Conservation (phyloP, 495 filamentous ascomycete species). For the Xylaria intraflava region DNA sequence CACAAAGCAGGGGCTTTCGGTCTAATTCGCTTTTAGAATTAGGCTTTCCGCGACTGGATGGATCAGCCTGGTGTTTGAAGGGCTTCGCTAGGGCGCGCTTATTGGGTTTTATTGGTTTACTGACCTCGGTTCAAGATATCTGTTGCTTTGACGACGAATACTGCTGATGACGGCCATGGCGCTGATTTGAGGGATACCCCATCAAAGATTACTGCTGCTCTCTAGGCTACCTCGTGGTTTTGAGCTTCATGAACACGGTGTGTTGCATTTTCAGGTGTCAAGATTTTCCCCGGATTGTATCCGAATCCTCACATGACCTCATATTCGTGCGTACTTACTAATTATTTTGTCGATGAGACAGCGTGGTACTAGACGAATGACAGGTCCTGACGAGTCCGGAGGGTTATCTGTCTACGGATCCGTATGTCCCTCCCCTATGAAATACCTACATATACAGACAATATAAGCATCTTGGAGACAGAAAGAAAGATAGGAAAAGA, state of each 20-base stretch:
- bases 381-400: too few relatives aligned
- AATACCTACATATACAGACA: too few relatives aligned
- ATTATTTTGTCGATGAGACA: too few relatives aligned
- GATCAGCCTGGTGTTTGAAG: not conserved
- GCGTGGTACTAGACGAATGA: too few relatives aligned
- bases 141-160: not conserved
- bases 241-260: constrained; percentile 3
- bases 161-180: not conserved
- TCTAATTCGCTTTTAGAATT: not conserved
- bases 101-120: not conserved
- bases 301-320: too few relatives aligned
- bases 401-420: too few relatives aligned
- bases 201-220: not conserved
- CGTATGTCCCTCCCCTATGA: too few relatives aligned
- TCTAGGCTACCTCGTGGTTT: not conserved
- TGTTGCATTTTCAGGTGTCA: not conserved
- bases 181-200: constrained; percentile 4
- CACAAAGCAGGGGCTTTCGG: not conserved
- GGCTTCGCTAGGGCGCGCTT: not conserved
- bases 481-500: too few relatives aligned
- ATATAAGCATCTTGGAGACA: too few relatives aligned
- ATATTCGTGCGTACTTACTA: too few relatives aligned
- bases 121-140: not conserved
- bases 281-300: not conserved
- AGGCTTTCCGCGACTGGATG: not conserved